Evolutionary conservation across 805 yeast genomes (phyloP), one percentile per base, ranked within the genome.

Genomic region (Jamesozyma hellenica): DNA sequence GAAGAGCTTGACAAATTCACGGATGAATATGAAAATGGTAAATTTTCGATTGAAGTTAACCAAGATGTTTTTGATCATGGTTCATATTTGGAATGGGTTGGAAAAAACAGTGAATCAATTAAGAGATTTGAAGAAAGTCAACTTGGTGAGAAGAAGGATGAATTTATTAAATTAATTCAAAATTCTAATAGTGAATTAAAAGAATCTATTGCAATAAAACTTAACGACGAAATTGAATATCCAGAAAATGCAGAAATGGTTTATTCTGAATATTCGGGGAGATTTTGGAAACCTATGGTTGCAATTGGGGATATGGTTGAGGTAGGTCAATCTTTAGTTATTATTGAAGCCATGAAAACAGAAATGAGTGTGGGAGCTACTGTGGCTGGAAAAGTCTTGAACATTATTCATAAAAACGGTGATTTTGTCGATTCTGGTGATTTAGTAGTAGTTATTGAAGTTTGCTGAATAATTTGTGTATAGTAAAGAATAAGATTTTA

Each of bases 381-480:
- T 1, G 67, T 56, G 41, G 66, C 68, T 17, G 94, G 95, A 52
- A 81, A 74, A 55, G 88, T 85, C 17, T 56, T 74, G 36, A 82
- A 82, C 64, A 67, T 85, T 34, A 61, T 77, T 42, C 95, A 86
- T 60, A 70, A 71, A 40, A 85, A 86, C 55, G 97, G 97, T 54
- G 96, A 90, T 55, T 84, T 92, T 82, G 94, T 90, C 31, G 96
- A 90, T 44, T 86, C 96, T 30, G 98, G 98, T 47, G 97, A 92
- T 60, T 65, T 86, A 45, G 95, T 92, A 35, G 96, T 81, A 37
- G 95, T 88, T 18, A 28, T 54, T 15, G 45, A 44, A 36, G 26
- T 13, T 4, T 14, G 36, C 6, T n/a, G 30, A n/a, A 5, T 34
- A 34, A 33, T n/a, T 21, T 19, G 4, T 25, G 18, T n/a, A 32